These are phyloP conservation scores for Massarina eburnea DNA, from an alignment of 2,329 filamentous ascomycete species.

Conservation along the genomic window DNA sequence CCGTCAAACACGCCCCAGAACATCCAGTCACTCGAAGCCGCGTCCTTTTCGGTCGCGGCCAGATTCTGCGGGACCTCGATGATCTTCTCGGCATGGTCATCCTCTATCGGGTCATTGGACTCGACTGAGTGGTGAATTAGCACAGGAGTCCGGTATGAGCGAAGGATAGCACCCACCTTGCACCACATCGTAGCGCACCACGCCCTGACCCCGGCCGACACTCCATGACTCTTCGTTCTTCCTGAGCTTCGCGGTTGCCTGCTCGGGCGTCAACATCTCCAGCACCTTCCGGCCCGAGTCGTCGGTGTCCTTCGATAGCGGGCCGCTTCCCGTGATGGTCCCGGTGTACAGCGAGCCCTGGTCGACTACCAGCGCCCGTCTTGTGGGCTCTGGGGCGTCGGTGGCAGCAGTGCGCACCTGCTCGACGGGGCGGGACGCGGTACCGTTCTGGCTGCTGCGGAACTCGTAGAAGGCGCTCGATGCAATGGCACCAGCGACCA, in stretches of 20 bases:
- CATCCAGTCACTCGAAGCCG: constrained; percentile 86
- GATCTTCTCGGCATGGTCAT: constrained; percentile 97
- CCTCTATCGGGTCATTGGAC: constrained; percentile 96
- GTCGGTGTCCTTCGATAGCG: constrained; percentile 84
- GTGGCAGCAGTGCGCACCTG: constrained; percentile 40
- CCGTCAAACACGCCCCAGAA: constrained; percentile 99
- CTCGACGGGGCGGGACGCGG: constrained; percentile 21
- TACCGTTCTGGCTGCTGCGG: constrained; percentile 44
- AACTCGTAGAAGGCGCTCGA: constrained; percentile 78
- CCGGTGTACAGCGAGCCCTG: constrained; percentile 89
- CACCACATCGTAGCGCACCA: constrained; percentile 91
- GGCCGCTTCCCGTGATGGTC: constrained; percentile 79
- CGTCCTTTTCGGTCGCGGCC: constrained; percentile 56
- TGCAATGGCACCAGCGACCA: constrained; percentile 68
- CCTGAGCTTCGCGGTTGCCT: constrained; percentile 86
- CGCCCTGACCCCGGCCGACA: constrained; percentile 84
- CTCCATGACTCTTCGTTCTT: constrained; percentile 89
- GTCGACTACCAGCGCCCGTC: constrained; percentile 78
- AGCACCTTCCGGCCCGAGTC: constrained; percentile 82
- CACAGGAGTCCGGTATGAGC: not conserved
- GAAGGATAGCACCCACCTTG: constrained; percentile 54
- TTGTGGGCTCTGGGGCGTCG: constrained; percentile 52
- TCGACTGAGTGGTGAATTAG: constrained; percentile 53
- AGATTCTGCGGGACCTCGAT: constrained; percentile 76
- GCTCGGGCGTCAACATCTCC: constrained; percentile 95